A percentile compares a stretch with the other conserved stretches of the same genome.
Evolutionary conservation across 495 filamentous ascomycete genomes (phyloP).

Genomic region (Penicillium pulvis): DNA sequence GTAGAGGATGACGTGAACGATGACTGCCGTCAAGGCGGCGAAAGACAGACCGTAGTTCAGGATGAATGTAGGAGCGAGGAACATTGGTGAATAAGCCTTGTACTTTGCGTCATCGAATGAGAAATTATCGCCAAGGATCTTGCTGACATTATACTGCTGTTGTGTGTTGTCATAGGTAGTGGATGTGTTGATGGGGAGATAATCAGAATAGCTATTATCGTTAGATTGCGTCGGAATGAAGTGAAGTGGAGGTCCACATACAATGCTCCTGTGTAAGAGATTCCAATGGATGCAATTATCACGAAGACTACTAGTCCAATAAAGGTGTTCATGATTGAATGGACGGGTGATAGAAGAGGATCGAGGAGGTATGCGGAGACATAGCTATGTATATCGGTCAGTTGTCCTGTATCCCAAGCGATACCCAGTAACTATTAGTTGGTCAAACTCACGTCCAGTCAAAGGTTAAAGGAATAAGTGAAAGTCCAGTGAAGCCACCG

Average conservation of each 20-base stretch:
- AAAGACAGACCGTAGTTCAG: slow-evolving; percentile 64
- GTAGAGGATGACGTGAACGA: slow-evolving; percentile 60
- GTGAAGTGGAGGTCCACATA: slow-evolving; percentile 25
- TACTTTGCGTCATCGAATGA: slow-evolving; percentile 57
- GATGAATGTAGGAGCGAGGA: slow-evolving; percentile 63
- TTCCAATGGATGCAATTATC: slow-evolving; percentile 45
- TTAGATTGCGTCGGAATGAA: slow-evolving; percentile 3
- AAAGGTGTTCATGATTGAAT: slow-evolving; percentile 58
- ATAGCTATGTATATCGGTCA: slow-evolving; percentile 22
- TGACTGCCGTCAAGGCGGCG: slow-evolving; percentile 57
- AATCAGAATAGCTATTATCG: slow-evolving; percentile 36
- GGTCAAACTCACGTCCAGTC: slow-evolving; percentile 55
- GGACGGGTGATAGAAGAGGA: slow-evolving; percentile 62
- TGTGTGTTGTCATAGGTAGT: slow-evolving; percentile 64
- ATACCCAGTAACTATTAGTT: neutral
- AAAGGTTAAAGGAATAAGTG: slow-evolving; percentile 61
- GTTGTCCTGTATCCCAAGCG: neutral
- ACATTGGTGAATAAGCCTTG: slow-evolving; percentile 62
- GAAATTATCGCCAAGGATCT: slow-evolving; percentile 51
- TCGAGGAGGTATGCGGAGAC: slow-evolving; percentile 58
- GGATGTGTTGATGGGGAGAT: slow-evolving; percentile 61
- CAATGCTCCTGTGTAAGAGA: slow-evolving; percentile 60
- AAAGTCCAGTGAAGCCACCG: slow-evolving; percentile 57
- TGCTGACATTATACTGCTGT: slow-evolving; percentile 52
- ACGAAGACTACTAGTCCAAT: slow-evolving; percentile 62